Percentiles rank a stretch among this genome's conserved stretches.
phyloP scores from a whole-genome alignment of 208 protist species.

The Wallacemonas sp. region DNA sequence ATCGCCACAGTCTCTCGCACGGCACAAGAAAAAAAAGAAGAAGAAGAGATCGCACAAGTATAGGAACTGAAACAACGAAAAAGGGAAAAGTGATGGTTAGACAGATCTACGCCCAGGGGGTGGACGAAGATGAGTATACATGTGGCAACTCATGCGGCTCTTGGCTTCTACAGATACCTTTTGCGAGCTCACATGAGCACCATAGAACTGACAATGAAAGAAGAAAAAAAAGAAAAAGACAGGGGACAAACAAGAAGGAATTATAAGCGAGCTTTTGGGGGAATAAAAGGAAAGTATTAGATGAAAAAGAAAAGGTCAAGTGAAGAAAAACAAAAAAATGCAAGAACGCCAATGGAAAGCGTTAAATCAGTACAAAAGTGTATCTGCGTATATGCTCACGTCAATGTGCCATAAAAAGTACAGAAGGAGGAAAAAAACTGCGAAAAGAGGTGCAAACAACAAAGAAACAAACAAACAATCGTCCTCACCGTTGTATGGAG shows the following conservation, averaged over 20 bases:
- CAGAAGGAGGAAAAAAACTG: too few species aligned
- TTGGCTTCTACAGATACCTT: too few species aligned
- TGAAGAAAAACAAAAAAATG: conserved; percentile 15
- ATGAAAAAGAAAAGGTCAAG: background rate
- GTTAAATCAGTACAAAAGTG: background rate
- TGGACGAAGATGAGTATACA: too few species aligned
- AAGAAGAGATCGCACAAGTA: background rate
- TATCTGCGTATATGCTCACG: background rate
- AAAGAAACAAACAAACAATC: conserved; percentile 1
- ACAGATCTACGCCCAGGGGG: background rate
- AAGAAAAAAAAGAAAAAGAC: conserved; percentile 11
- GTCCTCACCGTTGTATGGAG: background rate
- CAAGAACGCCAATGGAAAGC: conserved; percentile 2
- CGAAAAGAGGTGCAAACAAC: conserved; percentile 11
- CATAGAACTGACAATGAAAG: background rate
- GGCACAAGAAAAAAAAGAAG: background rate
- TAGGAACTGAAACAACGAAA: background rate
- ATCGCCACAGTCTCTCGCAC: too few species aligned
- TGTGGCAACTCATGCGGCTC: too few species aligned
- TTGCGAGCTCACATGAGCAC: too few species aligned
- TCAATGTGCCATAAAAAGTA: too few species aligned
- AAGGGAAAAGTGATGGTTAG: background rate
- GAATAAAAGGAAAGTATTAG: background rate
- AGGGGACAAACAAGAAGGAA: background rate
- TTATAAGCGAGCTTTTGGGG: background rate